Percentiles rank a stretch among this genome's conserved stretches.
These are phyloP conservation scores for Thuidium tamariscinum DNA, from an alignment of 225 moss, liverwort and hornwort species.

Conservation along the genomic window DNA sequence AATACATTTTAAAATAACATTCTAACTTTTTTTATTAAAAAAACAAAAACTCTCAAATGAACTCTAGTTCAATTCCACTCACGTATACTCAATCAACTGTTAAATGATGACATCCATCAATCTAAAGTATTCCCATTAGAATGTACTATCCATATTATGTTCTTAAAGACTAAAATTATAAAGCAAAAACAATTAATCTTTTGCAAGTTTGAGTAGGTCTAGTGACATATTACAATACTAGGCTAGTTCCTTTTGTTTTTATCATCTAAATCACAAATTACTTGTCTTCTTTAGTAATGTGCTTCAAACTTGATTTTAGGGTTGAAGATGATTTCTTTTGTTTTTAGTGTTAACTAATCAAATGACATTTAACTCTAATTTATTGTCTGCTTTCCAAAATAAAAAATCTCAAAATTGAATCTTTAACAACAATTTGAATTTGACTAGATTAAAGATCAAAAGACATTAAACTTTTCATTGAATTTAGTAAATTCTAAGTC, in stretches of 20 bases:
- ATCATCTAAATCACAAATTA: background rate
- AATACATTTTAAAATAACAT: background rate
- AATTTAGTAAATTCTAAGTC: background rate
- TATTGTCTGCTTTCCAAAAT: too few relatives aligned
- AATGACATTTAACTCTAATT: background rate
- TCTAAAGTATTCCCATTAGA: background rate
- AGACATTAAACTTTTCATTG: background rate
- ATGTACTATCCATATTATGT: background rate
- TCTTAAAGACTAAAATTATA: background rate
- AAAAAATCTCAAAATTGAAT: background rate
- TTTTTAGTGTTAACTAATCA: background rate
- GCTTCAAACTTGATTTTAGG: background rate
- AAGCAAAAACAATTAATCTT: too few relatives aligned
- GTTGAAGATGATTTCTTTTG: background rate
- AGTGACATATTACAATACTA: background rate
- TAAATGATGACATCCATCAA: background rate
- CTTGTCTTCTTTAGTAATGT: background rate
- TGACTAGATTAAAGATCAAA: background rate
- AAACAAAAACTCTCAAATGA: background rate
- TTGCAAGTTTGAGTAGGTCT: background rate
- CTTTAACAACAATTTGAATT: background rate
- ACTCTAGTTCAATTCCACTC: background rate
- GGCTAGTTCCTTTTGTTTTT: background rate
- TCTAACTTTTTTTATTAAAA: too few relatives aligned
- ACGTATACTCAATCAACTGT: background rate